Percentiles rank a stretch among this genome's conserved stretches.
phyloP scores from a whole-genome alignment of 2,329 filamentous ascomycete species.

The Xylogone sp. region DNA sequence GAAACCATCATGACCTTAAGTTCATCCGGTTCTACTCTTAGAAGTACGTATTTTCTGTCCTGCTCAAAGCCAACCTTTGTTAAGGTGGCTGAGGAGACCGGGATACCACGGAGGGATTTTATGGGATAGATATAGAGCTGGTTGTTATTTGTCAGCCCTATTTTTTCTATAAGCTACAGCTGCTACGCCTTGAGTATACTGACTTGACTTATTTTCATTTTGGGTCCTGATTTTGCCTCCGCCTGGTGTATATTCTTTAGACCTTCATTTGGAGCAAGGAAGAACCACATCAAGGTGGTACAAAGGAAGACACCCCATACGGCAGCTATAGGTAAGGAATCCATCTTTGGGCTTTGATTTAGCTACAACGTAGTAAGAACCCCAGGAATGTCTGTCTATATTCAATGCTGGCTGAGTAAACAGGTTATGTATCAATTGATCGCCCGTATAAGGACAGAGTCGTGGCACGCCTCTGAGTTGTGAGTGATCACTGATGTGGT shows the following conservation, averaged over 20 bases:
- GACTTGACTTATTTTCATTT: not conserved
- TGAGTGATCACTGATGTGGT: too few relatives aligned
- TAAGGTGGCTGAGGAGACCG: conserved; percentile 48
- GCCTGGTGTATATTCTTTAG: not conserved
- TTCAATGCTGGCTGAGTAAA: too few relatives aligned
- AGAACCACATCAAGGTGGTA: not conserved
- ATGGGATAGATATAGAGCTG: conserved; percentile 71
- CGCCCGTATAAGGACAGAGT: too few relatives aligned
- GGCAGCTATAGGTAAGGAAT: not conserved
- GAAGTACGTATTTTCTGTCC: conserved; percentile 70
- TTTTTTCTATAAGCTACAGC: not conserved
- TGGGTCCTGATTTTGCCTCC: not conserved
- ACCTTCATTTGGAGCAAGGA: not conserved
- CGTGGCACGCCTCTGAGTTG: too few relatives aligned
- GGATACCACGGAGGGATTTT: conserved; percentile 64
- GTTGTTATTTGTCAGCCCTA: not conserved
- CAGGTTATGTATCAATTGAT: too few relatives aligned
- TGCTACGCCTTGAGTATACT: not conserved
- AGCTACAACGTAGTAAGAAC: not conserved
- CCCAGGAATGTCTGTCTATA: too few relatives aligned
- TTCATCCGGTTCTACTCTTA: conserved; percentile 41
- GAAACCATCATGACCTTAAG: conserved; percentile 58
- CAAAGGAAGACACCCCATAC: not conserved
- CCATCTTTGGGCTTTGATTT: not conserved
- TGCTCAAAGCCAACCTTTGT: conserved; percentile 59